Conservation (phyloP, 2,329 filamentous ascomycete genomes). For the Colletotrichum cordylinicola region DNA sequence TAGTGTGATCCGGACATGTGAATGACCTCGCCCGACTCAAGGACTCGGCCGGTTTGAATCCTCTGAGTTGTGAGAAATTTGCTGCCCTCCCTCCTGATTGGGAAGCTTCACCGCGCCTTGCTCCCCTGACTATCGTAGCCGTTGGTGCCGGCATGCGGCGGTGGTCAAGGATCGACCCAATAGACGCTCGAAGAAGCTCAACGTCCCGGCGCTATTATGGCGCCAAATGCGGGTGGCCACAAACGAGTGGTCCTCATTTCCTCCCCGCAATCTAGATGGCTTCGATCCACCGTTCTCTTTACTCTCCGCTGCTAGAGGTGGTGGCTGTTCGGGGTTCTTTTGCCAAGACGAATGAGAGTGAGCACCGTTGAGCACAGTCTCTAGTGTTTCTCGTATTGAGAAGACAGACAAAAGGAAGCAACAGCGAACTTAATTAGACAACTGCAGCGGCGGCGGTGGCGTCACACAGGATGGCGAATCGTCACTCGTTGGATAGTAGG, state of each 20-base stretch:
- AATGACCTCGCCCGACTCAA: not conserved
- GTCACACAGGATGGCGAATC: not conserved
- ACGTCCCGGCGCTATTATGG: conserved; percentile 10
- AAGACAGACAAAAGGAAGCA: not conserved
- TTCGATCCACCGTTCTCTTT: not conserved
- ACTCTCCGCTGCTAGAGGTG: not conserved
- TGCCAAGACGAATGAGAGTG: not conserved
- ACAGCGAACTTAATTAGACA: not conserved
- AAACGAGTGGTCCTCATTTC: conserved; percentile 3
- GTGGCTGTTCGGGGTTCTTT: not conserved
- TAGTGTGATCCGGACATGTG: not conserved
- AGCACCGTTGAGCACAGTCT: not conserved
- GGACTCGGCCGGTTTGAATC: not conserved
- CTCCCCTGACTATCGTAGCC: conserved; percentile 3
- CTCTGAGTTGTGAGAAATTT: not conserved
- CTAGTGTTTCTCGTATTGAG: conserved; percentile 2
- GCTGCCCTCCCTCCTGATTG: not conserved
- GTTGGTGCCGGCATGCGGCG: not conserved
- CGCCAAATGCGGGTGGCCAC: not conserved
- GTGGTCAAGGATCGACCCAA: conserved; percentile 13
- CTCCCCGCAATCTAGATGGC: not conserved
- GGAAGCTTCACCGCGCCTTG: not conserved
- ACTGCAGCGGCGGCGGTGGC: not conserved
- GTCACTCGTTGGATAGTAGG: not conserved
- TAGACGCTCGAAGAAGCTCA: conserved; percentile 11